Evolutionary conservation across 192 early-diverging fungal species (phyloP), one percentile per base, ranked within the genome.

Genomic region (Gonapodya sp.): DNA sequence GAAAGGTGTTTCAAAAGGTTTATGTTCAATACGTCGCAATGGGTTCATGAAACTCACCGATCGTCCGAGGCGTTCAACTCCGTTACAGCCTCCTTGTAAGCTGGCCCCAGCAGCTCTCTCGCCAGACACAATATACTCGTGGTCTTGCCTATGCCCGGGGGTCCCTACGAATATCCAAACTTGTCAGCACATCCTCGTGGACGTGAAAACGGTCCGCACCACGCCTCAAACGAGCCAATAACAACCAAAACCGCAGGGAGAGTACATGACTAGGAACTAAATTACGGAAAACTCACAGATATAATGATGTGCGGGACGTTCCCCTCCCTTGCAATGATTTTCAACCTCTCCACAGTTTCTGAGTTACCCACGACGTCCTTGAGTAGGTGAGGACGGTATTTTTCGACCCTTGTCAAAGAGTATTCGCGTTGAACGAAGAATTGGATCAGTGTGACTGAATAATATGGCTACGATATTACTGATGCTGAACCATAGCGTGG

Each of bases 21-120:
- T 73, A 73, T 73, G 34, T 32, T 0, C 34, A 73, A 73, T 0
- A 0, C 31, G 31, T 73, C 31, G 1, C 0, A 73, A 73, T 64
- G 46, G 8, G 8, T 8, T 24, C 36, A 18, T 34, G 36, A 0
- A 34, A 31, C 80, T 79, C 87, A 95, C 94, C 95, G 88, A 84
- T 99, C 97, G 82, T 99, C 97, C 0, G 96, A 98, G n/a, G 97
- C 97, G 82, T 99, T 99, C 73, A 99, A 86, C 83, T 99, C 97
- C 35, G 98, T 83, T 18, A 99, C 96, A 18, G 94, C 97, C 81
- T 97, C 96, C 84, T 97, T 97, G 83, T 92, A 93, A 1, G 92
- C 83, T 2, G 88, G 79, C 0, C 97, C 97, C 0, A 98, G 89
- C 34, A 99, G 85, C 83, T 95, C 94, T 82, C 94, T 91, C 0